Evolutionary conservation across 345 rosid genomes (phyloP).

Genomic region (Gossypium raimondii): DNA sequence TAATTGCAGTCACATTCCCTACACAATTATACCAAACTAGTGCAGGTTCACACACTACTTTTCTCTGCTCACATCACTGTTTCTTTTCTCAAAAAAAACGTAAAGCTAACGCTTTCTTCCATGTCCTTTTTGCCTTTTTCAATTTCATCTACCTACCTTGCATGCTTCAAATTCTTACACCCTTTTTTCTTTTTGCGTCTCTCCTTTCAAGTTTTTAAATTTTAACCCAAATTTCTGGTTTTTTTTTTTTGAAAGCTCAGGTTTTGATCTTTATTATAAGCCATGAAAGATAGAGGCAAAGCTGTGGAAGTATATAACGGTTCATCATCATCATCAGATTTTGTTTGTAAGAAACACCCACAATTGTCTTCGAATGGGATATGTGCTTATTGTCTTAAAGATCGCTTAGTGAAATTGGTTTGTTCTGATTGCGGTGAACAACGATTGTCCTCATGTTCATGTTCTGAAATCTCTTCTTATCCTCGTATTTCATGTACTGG

Average conservation of each 20-base stretch:
- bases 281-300: constrained; percentile 84
- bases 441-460: constrained; percentile 71
- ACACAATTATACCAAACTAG: constrained; percentile 37
- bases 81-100: constrained; percentile 39
- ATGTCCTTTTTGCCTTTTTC: constrained; percentile 9
- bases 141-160: constrained; percentile 31
- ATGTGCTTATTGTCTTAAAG: constrained; percentile 80
- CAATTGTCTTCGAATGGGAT: constrained; percentile 65
- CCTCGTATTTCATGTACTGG: constrained; percentile 44
- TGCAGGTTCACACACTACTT: constrained; percentile 18
- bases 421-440: constrained; percentile 95
- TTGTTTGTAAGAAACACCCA: constrained; percentile 85
- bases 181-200: constrained; percentile 14
- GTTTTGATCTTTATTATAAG: constrained; percentile 6
- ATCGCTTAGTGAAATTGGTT: constrained; percentile 72
- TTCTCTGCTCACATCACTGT: constrained; percentile 21
- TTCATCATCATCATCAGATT: constrained; percentile 41
- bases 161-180: constrained; percentile 17
- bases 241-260: neutral
- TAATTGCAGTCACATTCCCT: constrained; percentile 34
- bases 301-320: constrained; percentile 49
- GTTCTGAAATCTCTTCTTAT: constrained; percentile 35
- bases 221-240: constrained; percentile 8
- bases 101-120: constrained; percentile 63
- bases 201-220: neutral